Percentiles rank a stretch among this genome's conserved stretches.
Conservation (phyloP, 1,139 yeast genomes). For the Pichia sp. region DNA sequence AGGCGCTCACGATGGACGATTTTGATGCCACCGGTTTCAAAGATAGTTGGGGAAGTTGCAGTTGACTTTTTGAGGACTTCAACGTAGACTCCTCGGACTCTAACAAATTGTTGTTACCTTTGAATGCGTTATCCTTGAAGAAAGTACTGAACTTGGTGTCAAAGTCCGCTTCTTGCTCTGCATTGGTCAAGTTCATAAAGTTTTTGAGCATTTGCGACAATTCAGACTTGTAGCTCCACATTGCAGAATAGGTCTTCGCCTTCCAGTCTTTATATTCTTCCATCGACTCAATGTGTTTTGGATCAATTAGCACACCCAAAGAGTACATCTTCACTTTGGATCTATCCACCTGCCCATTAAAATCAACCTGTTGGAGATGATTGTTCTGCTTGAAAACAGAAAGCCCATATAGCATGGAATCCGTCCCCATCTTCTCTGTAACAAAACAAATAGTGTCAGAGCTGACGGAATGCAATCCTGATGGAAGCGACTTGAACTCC, state of each 20-base stretch:
- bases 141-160: constrained; percentile 27
- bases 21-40: background rate
- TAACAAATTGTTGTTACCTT: background rate
- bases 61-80: background rate
- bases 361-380: constrained; percentile 12
- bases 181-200: constrained; percentile 29
- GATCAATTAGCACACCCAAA: constrained; percentile 54
- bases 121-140: constrained; percentile 22
- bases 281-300: constrained; percentile 17
- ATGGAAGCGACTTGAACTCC: constrained; percentile 73
- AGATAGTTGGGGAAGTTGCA: background rate
- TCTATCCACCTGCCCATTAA: constrained; percentile 33
- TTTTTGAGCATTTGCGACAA: constrained; percentile 37
- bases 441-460: constrained; percentile 50
- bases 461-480: constrained; percentile 66
- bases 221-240: constrained; percentile 50
- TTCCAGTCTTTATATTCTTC: constrained; percentile 33
- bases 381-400: constrained; percentile 41
- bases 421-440: constrained; percentile 24
- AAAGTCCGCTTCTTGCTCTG: constrained; percentile 13
- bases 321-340: constrained; percentile 57
- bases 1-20: constrained; percentile 1
- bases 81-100: no score
- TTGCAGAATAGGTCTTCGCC: constrained; percentile 46
- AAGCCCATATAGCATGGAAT: constrained; percentile 35